Evolutionary conservation across 768 basidiomycete species (phyloP).

Genomic region (Coprinellus aureogranulatus): DNA sequence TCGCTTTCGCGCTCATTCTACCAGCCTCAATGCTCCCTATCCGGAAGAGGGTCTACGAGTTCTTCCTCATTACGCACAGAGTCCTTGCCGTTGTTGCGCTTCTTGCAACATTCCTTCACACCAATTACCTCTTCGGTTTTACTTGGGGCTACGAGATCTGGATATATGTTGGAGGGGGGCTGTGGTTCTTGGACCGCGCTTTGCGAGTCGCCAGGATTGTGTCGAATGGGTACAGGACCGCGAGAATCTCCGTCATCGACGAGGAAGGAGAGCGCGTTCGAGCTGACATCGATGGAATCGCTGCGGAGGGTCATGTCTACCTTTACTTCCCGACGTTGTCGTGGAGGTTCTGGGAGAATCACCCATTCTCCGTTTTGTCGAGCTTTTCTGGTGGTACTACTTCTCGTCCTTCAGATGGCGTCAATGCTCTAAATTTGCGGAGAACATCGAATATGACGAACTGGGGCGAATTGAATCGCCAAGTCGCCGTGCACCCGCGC

Average conservation of each 20-base stretch:
- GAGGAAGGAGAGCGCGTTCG: slow-evolving; percentile 1
- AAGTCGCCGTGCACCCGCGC: not conserved
- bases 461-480: too few relatives aligned
- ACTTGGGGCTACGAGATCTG: slow-evolving; percentile 13
- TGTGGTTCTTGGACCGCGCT: slow-evolving; percentile 7
- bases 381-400: not conserved
- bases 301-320: slow-evolving; percentile 5
- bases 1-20: slow-evolving; percentile 10
- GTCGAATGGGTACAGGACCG: not conserved
- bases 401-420: too few relatives aligned
- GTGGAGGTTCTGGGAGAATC: slow-evolving; percentile 13
- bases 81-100: slow-evolving; percentile 23
- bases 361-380: slow-evolving; percentile 8
- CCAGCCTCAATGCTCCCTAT: slow-evolving; percentile 47
- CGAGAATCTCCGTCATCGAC: slow-evolving; percentile 1
- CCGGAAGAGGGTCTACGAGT: slow-evolving; percentile 46
- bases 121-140: slow-evolving; percentile 3
- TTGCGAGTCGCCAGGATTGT: not conserved
- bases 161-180: slow-evolving; percentile 4
- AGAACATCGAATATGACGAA: too few relatives aligned
- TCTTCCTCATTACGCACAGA: slow-evolving; percentile 52
- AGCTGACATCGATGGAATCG: slow-evolving; percentile 8
- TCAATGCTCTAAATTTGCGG: too few relatives aligned
- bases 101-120: slow-evolving; percentile 9
- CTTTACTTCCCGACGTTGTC: slow-evolving; percentile 9